Evolutionary conservation across 2,329 filamentous ascomycete genomes (phyloP).

Genomic region (Penicillium brasilianum): DNA sequence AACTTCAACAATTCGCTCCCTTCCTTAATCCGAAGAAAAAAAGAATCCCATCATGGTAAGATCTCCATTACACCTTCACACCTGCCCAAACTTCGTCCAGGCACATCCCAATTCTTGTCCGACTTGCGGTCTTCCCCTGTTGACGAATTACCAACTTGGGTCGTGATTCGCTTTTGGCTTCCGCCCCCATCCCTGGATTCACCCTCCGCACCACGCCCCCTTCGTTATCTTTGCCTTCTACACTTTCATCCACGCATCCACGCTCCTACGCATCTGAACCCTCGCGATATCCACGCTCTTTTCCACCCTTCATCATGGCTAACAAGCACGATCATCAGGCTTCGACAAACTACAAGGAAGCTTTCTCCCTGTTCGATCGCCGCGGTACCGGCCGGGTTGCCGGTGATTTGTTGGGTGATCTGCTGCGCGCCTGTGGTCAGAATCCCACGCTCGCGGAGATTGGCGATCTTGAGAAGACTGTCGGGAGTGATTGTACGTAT

Average conservation of each 20-base stretch:
- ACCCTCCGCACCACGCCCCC: not conserved
- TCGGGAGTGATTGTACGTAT: constrained; percentile 87
- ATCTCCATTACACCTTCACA: not conserved
- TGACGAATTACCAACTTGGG: constrained; percentile 20
- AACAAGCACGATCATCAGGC: constrained; percentile 56
- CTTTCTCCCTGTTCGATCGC: constrained; percentile 99
- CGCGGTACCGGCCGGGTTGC: constrained; percentile 92
- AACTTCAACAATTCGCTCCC: not conserved
- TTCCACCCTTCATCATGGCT: constrained; percentile 21
- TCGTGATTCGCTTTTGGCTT: not conserved
- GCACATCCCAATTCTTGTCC: too few relatives aligned
- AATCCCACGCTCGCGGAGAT: constrained; percentile 97
- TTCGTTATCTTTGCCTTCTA: constrained; percentile 12
- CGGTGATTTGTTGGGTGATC: constrained; percentile 84
- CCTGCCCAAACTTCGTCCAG: not conserved
- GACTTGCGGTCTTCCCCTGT: constrained; percentile 5
- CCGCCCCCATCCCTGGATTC: constrained; percentile 9
- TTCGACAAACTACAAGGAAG: constrained; percentile 99
- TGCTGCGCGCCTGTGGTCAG: constrained; percentile 95
- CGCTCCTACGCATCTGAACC: not conserved
- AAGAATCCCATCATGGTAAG: constrained; percentile 20
- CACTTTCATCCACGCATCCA: constrained; percentile 1
- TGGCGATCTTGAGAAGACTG: constrained; percentile 83
- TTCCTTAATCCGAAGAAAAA: not conserved
- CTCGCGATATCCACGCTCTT: constrained; percentile 4